A percentile compares a stretch with the other conserved stretches of the same genome.
Conservation (phyloP, 129 eudicot species). For the Escallonia herrerae region DNA sequence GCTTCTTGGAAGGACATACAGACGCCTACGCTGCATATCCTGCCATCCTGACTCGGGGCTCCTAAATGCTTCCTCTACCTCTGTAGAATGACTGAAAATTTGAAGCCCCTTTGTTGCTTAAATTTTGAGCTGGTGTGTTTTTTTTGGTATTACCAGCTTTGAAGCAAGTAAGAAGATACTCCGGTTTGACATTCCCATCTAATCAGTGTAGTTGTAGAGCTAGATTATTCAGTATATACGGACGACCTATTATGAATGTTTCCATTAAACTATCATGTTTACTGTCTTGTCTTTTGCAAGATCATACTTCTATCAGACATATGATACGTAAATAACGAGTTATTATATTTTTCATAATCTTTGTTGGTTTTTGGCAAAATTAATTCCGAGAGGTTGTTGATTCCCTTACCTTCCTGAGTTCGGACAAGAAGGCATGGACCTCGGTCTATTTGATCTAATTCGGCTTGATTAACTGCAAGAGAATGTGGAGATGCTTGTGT, state of each 20-base stretch:
- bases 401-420: no score
- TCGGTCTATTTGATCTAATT: no score
- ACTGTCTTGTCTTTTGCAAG: no score
- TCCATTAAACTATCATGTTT: not conserved
- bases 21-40: constrained; percentile 23
- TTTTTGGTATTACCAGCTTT: constrained; percentile 18
- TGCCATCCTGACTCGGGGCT: constrained; percentile 3
- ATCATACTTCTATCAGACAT: no score
- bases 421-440: no score
- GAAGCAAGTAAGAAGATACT: not conserved
- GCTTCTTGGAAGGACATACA: constrained; percentile 55
- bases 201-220: not conserved
- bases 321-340: no score
- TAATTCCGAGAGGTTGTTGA: no score
- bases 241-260: not conserved
- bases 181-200: not conserved
- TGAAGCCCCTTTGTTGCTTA: not conserved
- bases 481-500: no score
- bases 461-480: no score
- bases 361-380: no score
- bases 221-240: not conserved
- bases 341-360: no score
- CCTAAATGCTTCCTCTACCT: not conserved
- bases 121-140: constrained; percentile 11
- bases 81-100: no score